phyloP scores from a whole-genome alignment of 129 eudicot species.

The Chrysanthemum seticuspe region DNA sequence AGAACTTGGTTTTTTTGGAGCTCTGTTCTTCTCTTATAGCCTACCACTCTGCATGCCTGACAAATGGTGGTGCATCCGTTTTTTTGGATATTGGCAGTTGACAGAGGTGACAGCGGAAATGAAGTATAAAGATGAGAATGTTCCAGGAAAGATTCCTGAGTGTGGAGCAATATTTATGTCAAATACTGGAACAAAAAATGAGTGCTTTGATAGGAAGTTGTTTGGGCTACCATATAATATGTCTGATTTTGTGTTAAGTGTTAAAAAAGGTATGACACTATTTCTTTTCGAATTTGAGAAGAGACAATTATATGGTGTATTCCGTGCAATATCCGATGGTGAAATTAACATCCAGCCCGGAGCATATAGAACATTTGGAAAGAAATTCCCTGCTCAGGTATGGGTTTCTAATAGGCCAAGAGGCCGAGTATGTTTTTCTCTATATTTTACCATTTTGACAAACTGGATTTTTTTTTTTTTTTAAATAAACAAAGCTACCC shows the following conservation, averaged over 20 bases:
- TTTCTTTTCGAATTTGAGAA: conserved; percentile 72
- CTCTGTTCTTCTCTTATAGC: conserved; percentile 4
- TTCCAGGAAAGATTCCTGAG: conserved; percentile 45
- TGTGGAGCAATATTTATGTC: conserved; percentile 84
- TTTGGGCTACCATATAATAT: conserved; percentile 65
- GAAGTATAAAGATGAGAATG: conserved; percentile 23
- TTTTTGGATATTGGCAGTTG: conserved; percentile 35
- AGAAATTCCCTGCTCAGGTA: conserved; percentile 84
- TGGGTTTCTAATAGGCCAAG: conserved; percentile 6
- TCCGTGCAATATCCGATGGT: conserved; percentile 74
- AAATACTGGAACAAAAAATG: conserved; percentile 46
- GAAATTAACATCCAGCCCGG: conserved; percentile 53
- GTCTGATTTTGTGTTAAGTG: conserved; percentile 60
- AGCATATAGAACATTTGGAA: conserved; percentile 39
- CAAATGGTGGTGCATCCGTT: conserved; percentile 9
- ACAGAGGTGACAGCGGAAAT: conserved; percentile 21
- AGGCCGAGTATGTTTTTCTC: neutral
- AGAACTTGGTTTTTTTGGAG: conserved; percentile 10
- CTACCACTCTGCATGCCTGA: conserved; percentile 18
- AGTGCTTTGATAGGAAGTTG: conserved; percentile 46
- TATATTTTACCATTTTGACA: neutral
- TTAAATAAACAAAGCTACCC: too few species aligned
- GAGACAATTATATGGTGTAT: conserved; percentile 68
- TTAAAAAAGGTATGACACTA: conserved; percentile 78
- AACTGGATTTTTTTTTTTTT: too few species aligned